Evolutionary conservation across 352 stramenopile species (phyloP), one percentile per base, ranked within the genome.

Genomic region (Pythium periplocum): DNA sequence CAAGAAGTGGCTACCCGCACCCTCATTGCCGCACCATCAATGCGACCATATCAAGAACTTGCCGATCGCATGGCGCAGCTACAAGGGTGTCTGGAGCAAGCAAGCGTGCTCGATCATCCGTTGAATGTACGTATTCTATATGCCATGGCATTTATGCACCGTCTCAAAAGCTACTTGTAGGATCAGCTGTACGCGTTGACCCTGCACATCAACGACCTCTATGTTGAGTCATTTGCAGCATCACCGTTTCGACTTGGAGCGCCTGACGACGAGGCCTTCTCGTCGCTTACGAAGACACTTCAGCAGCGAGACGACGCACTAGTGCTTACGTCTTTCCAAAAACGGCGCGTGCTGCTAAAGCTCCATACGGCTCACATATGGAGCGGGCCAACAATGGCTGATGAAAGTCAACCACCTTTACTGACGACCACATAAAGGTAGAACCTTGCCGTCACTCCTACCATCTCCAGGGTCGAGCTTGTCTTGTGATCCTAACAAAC

Each of bases 181-280:
- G 57, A 64, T 32, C 69, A 76, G 31, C 45, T 86, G 5, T 69
- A 69, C 9, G 75, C 83, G 44, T 12, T 74, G 2, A 53, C 64
- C 26, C 11, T 70, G 5, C 62, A 65, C 6, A 46, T 74, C 3
- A 60, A 71, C 39, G 74, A 84, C 38, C 40, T 76, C 3, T 75
- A 78, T 12, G 64, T 83, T 8, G 72, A 87, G 6, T 67, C 71
- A 1, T n/a, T 83, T 4, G 70, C 65, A 1, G 74, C 57, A 17
- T 80, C 65, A 30, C 72, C 74, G 7, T 83, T 82, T 45, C 61
- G 69, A 40, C 36, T 30, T 5, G 46, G 6, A 11, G 26, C 48
- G 2, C 72, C 64, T 9, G 48, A 52, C 9, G 47, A 62, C 6
- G 45, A 59, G 30, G 59, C 73, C 8, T 54, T 80, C 1, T 26